Percentiles rank a stretch among this genome's conserved stretches.
phyloP scores from a whole-genome alignment of 345 rosid species.

The Lepidium africanum region DNA sequence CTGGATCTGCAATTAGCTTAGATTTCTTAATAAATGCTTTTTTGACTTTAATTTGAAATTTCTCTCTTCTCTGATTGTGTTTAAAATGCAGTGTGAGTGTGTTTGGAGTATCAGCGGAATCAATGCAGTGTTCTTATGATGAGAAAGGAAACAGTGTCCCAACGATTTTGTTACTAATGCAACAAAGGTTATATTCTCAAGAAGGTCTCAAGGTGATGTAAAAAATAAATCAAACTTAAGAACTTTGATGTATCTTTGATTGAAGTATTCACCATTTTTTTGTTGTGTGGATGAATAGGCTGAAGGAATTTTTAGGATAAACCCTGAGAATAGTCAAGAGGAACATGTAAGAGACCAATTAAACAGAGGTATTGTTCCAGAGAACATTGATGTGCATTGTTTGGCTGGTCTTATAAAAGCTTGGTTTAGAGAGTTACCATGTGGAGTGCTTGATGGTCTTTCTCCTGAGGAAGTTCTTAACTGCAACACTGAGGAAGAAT shows the following conservation, averaged over 20 bases:
- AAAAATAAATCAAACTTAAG: background rate
- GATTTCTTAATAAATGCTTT: background rate
- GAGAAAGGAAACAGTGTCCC: constrained; percentile 84
- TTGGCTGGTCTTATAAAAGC: constrained; percentile 95
- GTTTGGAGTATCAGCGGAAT: constrained; percentile 95
- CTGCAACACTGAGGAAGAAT: constrained; percentile 77
- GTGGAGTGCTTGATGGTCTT: constrained; percentile 91
- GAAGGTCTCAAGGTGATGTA: constrained; percentile 68
- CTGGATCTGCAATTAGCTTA: background rate
- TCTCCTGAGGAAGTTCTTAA: constrained; percentile 89
- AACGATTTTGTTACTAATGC: constrained; percentile 91
- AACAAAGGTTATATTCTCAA: constrained; percentile 65
- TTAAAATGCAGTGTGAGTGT: constrained; percentile 90
- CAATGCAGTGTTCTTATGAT: constrained; percentile 88
- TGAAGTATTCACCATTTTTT: background rate
- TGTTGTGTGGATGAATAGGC: constrained; percentile 39
- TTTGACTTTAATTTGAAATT: background rate
- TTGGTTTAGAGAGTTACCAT: constrained; percentile 96
- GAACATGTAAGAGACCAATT: constrained; percentile 87
- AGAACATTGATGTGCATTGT: constrained; percentile 83
- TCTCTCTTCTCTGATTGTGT: too few relatives aligned
- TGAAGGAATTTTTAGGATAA: constrained; percentile 93
- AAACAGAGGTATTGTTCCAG: constrained; percentile 84
- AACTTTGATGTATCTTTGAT: background rate
- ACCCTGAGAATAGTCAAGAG: constrained; percentile 92